These are phyloP conservation scores for Penicillium nordicum DNA, from an alignment of 2,329 filamentous ascomycete species.

Conservation along the genomic window DNA sequence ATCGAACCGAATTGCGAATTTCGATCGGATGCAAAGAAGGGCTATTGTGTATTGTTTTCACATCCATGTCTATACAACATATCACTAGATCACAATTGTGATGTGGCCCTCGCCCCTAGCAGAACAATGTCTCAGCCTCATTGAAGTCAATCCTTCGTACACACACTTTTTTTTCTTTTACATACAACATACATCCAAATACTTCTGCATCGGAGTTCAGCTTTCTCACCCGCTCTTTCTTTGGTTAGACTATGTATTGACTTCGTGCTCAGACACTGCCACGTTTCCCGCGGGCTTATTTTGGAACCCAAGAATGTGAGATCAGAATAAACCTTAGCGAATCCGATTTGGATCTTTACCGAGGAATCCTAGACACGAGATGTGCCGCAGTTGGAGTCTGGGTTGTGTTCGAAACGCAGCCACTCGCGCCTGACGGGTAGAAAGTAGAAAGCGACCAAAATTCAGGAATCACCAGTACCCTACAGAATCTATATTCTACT, in stretches of 20 bases:
- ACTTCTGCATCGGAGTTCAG: background rate
- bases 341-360: background rate
- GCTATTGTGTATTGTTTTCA: background rate
- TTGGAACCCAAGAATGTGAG: slow-evolving; percentile 1
- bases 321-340: background rate
- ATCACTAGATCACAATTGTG: background rate
- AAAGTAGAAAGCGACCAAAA: background rate
- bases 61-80: background rate
- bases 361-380: background rate
- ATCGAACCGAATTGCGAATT: background rate
- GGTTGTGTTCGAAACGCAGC: background rate
- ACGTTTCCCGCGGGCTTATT: slow-evolving; percentile 3
- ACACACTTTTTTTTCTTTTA: background rate
- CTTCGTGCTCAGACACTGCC: slow-evolving; percentile 1
- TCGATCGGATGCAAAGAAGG: background rate
- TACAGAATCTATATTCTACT: background rate
- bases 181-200: background rate
- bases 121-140: background rate
- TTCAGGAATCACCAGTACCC: background rate
- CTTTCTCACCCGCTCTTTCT: background rate
- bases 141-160: too few species aligned
- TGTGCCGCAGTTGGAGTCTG: background rate
- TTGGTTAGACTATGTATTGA: background rate
- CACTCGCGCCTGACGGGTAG: background rate
- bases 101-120: slow-evolving; percentile 1